Base-by-base conservation (phyloP, 768 basidiomycete species). In the Hebeloma cylindrosporum region DNA sequence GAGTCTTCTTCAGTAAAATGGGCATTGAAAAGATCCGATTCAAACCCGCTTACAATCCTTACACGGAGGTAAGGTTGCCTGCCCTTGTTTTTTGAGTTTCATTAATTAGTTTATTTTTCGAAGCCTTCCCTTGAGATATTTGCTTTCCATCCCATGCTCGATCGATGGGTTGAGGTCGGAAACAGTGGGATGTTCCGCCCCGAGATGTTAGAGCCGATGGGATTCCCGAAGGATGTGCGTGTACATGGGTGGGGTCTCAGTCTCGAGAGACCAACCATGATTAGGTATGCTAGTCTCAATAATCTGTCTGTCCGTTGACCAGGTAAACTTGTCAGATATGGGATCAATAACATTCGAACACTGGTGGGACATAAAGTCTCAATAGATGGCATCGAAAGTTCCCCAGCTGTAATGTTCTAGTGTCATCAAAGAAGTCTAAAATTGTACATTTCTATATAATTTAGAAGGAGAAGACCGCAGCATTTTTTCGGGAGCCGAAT, bases 181-280 rank as follows among this genome's bases (percentile, higher is more conserved):
- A 98, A 98, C 70, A 95, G 93, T 61, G 96, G 96, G 17, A 95
- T 99, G 89, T 99, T 99, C 83, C 82, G 96, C 25, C 96, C 96
- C 3, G 96, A 99, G 65, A 97, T 99, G 95, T 74, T 99, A 23
- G 93, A 93, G 63, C 93, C 96, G 5, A 97, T 98, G 94, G 96
- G 96, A 23, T 84, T 98, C 62, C 96, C 96, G 0, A 88, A 90
- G 53, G 93, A 93, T 59, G 93, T 98, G 8, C 85, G 93, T 18
- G 95, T 97, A 18, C 90, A 93, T 51, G 96, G 96, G 13, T 99
- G 94, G 92, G 96, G 96, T 35, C 79, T 99, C 51, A 80, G 84
- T 59, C 72, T 98, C 21, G 96, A 99, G 70, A 73, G 96, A 49
- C 96, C 96, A 13, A 98, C 96, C 1, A 98, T 99, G 96, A 98